These are phyloP conservation scores for Musa troglodytarum DNA, from an alignment of 176 grass and related monocot species.

Conservation along the genomic window DNA sequence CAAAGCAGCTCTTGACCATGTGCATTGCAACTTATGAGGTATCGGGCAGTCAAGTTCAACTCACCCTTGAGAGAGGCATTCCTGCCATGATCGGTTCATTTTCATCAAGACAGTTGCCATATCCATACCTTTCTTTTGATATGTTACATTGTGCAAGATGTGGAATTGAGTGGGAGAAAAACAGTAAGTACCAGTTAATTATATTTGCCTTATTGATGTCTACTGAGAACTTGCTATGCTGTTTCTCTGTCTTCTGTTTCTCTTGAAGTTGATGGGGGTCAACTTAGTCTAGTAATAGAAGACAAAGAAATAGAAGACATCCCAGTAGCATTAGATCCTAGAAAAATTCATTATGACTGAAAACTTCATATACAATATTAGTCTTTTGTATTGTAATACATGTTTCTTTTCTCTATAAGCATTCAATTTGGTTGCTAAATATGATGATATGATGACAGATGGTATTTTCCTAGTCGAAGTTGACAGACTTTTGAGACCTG, in stretches of 20 bases:
- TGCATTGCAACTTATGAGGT: conserved; percentile 95
- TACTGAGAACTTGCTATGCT: neutral
- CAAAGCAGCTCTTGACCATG: conserved; percentile 78
- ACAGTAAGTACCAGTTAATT: conserved; percentile 37
- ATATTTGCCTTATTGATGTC: neutral
- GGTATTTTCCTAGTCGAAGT: conserved; percentile 90
- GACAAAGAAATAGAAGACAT: no score
- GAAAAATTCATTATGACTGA: no score
- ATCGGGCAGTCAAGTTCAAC: conserved; percentile 93
- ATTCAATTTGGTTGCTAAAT: neutral
- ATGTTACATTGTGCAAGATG: conserved; percentile 95
- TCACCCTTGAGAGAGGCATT: conserved; percentile 98
- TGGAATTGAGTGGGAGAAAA: conserved; percentile 85
- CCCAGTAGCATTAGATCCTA: no score
- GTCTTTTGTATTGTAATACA: neutral
- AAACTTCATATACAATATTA: no score
- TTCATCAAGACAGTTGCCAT: conserved; percentile 71
- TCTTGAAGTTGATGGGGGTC: neutral
- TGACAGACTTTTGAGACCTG: conserved; percentile 87
- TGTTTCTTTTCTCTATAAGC: conserved; percentile 11
- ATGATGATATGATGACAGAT: conserved; percentile 37
- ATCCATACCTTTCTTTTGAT: conserved; percentile 89
- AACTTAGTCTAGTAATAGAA: neutral
- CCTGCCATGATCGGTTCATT: conserved; percentile 94
- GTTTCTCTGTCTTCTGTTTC: neutral